These are phyloP conservation scores for Singerocomus inundabilis DNA, from an alignment of 1,284 basidiomycete species.

Conservation along the genomic window DNA sequence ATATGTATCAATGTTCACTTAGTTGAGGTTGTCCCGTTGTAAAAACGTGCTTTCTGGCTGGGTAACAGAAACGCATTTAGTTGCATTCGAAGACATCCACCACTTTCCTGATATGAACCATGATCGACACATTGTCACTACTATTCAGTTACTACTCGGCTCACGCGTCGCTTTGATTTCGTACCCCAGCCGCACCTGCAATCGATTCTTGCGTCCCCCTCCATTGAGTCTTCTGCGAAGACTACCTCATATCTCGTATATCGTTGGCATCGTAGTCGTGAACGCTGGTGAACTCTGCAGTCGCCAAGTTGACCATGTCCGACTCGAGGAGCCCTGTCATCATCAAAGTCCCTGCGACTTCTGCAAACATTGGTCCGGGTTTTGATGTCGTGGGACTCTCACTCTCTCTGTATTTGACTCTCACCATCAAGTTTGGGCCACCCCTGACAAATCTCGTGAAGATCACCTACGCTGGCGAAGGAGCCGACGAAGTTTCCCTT, in stretches of 20 bases:
- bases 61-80: not conserved
- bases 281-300: not conserved
- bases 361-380: conserved; percentile 98
- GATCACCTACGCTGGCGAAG: conserved; percentile 86
- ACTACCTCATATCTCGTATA: conserved; percentile 5
- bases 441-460: conserved; percentile 49
- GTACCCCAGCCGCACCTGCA: not conserved
- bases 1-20: too few species aligned
- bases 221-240: not conserved
- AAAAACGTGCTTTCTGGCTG: not conserved
- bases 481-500: conserved; percentile 87
- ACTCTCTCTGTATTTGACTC: conserved; percentile 82
- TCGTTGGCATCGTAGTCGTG: not conserved
- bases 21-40: not conserved
- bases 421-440: conserved; percentile 58
- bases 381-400: conserved; percentile 99
- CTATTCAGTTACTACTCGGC: not conserved
- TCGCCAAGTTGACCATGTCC: conserved; percentile 15
- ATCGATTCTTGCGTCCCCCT: not conserved
- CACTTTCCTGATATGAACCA: conserved; percentile 3
- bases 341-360: conserved; percentile 92
- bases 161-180: conserved; percentile 1
- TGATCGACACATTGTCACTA: conserved; percentile 8
- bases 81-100: not conserved
- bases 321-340: conserved; percentile 40